A percentile compares a stretch with the other conserved stretches of the same genome.
Evolutionary conservation across 345 rosid species (phyloP).

Genomic region (Acer negundo): DNA sequence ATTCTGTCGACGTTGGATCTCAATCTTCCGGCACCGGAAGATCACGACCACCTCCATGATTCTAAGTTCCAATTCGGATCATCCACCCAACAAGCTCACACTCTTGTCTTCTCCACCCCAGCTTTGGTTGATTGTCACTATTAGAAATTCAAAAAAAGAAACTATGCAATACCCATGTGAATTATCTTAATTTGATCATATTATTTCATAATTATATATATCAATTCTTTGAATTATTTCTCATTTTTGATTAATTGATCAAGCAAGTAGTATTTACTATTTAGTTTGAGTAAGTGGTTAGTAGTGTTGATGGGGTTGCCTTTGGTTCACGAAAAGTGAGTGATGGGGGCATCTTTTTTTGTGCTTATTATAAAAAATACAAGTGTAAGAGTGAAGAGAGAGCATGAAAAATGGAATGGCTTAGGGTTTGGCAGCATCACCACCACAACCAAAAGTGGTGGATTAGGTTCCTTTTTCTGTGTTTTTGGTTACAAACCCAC

Average conservation of each 20-base stretch:
- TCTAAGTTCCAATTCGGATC: constrained; percentile 64
- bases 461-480: constrained; percentile 58
- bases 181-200: constrained; percentile 31
- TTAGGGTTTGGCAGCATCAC: constrained; percentile 59
- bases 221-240: constrained; percentile 34
- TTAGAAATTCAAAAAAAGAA: constrained; percentile 24
- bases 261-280: constrained; percentile 39
- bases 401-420: constrained; percentile 33
- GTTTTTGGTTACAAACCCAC: constrained; percentile 7
- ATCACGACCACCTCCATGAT: constrained; percentile 47
- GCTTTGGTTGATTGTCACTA: constrained; percentile 93
- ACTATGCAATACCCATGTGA: constrained; percentile 38
- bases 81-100: constrained; percentile 39
- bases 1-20: constrained; percentile 69
- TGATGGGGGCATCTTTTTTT: constrained; percentile 60
- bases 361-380: background rate
- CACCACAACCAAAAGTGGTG: constrained; percentile 71
- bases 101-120: constrained; percentile 57
- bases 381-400: constrained; percentile 41
- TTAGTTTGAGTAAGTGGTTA: constrained; percentile 87
- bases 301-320: constrained; percentile 84
- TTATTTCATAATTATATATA: constrained; percentile 6
- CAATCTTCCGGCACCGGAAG: constrained; percentile 94
- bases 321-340: constrained; percentile 89
- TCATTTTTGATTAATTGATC: constrained; percentile 16